Base-by-base conservation (phyloP, 2,329 filamentous ascomycete genomes). In the Grosmannia clavigera region DNA sequence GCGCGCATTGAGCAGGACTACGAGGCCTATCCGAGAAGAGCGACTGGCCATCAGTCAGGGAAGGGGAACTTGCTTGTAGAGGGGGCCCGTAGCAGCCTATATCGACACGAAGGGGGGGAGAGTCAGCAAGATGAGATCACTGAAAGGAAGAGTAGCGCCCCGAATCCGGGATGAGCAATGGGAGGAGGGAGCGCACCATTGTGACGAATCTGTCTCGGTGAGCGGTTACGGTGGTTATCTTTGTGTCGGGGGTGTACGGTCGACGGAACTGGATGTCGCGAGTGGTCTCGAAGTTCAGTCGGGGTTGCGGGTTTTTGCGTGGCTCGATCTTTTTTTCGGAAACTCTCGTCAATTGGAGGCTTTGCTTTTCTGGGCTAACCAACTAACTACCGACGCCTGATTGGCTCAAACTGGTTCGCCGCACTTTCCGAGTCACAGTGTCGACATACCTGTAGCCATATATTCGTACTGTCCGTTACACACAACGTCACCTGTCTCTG, bases 1-100 rank as follows among this genome's bases (percentile, higher is more conserved):
- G n/a, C 19, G 22, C 50, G 50, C 3, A 27, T 52, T 14, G 38
- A 5, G 33, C 33, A 35, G 10, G 38, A 14, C 38, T 14, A 40
- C 38, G 38, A 35, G 33, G 33, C 33, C 33, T 10, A 31, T 4
- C 29, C 29, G 29, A 31, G 10, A 3, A 38, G 10, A 5, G 35
- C 35, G 35, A 5, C 40, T 4, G 40, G 16, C 40, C 12, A 19
- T 43, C 12, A 19, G 48, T 7, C 48, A 52, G 25, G 51, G 12
- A 9, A 9, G 5, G 29, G 54, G 38, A 54, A 77, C 79, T 75
- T 80, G 78, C 81, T 82, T 81, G 79, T 84, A 84, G 71, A 90
- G 68, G 70, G 75, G 68, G 71, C 68, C 59, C 51, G 73, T 71
- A 70, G 68, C 62, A 64, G 72, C 69, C 73, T 77, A 16, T 31